phyloP scores from a whole-genome alignment of 352 stramenopile species.

The Phytophthora sp. region DNA sequence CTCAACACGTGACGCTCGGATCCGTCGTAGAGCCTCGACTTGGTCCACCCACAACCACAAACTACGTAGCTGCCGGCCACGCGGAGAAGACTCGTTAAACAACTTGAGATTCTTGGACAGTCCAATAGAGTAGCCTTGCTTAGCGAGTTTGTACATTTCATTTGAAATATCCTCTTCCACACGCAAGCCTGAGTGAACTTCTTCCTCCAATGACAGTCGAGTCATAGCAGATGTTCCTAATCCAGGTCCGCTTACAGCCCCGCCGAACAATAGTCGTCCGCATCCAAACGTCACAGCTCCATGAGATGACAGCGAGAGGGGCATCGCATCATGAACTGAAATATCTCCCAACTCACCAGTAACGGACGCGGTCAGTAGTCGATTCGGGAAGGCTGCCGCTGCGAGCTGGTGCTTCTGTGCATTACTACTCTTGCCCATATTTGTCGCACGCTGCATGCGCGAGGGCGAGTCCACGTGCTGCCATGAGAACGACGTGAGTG shows the following conservation, averaged over 20 bases:
- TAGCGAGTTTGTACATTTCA: conserved; percentile 79
- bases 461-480: conserved; percentile 54
- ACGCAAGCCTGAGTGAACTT: conserved; percentile 20
- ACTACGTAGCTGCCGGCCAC: conserved; percentile 58
- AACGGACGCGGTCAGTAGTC: conserved; percentile 73
- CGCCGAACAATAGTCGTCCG: conserved; percentile 71
- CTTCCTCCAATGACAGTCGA: conserved; percentile 45
- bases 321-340: conserved; percentile 88
- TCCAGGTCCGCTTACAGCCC: conserved; percentile 33
- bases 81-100: conserved; percentile 49
- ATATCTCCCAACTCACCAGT: conserved; percentile 86
- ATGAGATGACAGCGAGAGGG: conserved; percentile 75
- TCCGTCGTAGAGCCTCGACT: conserved; percentile 73
- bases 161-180: conserved; percentile 74
- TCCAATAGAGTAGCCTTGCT: conserved; percentile 78
- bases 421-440: conserved; percentile 28
- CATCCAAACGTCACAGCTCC: conserved; percentile 80
- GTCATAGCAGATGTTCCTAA: conserved; percentile 48
- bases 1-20: conserved; percentile 60
- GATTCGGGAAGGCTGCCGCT: conserved; percentile 79
- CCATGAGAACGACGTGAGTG: conserved; percentile 84
- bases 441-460: conserved; percentile 23
- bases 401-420: conserved; percentile 46
- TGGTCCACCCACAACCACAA: conserved; percentile 89
- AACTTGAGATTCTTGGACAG: conserved; percentile 81